A percentile compares a stretch with the other conserved stretches of the same genome.
phyloP scores from a whole-genome alignment of 2,329 filamentous ascomycete genomes.

The Aspergillus eucalypticola region DNA sequence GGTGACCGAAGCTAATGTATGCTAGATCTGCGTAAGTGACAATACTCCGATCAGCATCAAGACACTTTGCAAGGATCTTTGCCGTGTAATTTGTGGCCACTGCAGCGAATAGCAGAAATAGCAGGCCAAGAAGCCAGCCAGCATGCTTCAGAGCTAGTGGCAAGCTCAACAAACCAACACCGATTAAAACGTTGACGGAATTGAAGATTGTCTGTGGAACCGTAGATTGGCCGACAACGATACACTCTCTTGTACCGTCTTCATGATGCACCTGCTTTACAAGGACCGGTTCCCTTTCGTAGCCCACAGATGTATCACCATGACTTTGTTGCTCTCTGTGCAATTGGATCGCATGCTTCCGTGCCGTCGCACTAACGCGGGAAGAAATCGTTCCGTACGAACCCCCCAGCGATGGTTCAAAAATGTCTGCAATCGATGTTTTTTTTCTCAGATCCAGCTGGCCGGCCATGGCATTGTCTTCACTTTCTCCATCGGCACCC shows the following conservation, averaged over 20 bases:
- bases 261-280: conserved; percentile 83
- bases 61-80: conserved; percentile 78
- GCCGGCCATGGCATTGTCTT: conserved; percentile 16
- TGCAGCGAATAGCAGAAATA: conserved; percentile 72
- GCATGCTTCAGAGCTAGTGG: conserved; percentile 85
- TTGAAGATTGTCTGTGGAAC: conserved; percentile 96
- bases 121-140: conserved; percentile 81
- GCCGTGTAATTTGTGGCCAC: conserved; percentile 82
- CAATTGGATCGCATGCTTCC: conserved; percentile 56
- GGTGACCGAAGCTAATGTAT: conserved; percentile 82
- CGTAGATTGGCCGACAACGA: conserved; percentile 91
- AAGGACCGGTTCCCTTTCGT: conserved; percentile 72
- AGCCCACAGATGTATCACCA: conserved; percentile 51
- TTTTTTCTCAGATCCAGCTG: conserved; percentile 21
- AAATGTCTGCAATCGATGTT: conserved; percentile 22
- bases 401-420: conserved; percentile 61
- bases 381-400: conserved; percentile 62
- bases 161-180: conserved; percentile 83
- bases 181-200: conserved; percentile 89
- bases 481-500: conserved; percentile 32
- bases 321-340: conserved; percentile 54
- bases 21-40: conserved; percentile 95
- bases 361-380: conserved; percentile 57
- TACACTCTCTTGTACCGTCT: conserved; percentile 78
- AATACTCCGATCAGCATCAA: conserved; percentile 79